Evolutionary conservation across 306 rosid species (phyloP).

Genomic region (Inga laurina): DNA sequence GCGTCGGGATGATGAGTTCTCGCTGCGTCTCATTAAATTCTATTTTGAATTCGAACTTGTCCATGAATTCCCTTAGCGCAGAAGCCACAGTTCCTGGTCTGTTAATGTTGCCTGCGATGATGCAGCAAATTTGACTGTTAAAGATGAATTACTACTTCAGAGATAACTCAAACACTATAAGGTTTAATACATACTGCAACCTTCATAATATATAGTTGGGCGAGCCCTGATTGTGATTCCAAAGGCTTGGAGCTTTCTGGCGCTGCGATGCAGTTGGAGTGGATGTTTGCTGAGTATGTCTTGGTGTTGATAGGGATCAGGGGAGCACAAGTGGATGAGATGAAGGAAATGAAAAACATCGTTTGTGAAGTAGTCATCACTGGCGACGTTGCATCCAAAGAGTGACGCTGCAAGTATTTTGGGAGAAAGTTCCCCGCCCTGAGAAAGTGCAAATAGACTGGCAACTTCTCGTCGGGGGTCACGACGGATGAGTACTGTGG

Average conservation of each 20-base stretch:
- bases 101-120: too few relatives aligned
- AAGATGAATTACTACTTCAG: too few relatives aligned
- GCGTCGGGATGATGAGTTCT: background rate
- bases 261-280: background rate
- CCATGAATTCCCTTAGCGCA: background rate
- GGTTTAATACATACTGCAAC: background rate
- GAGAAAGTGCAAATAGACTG: background rate
- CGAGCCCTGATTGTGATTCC: background rate
- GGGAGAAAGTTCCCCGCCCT: too few relatives aligned
- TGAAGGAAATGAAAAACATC: background rate
- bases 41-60: background rate
- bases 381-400: background rate
- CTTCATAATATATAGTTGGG: fast-evolving
- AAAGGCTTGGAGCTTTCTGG: background rate
- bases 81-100: background rate
- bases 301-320: background rate
- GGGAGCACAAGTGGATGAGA: background rate
- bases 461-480: too few relatives aligned
- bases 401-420: background rate
- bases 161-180: too few relatives aligned
- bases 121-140: too few relatives aligned
- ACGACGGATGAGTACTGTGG: too few relatives aligned
- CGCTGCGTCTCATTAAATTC: background rate
- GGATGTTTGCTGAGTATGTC: background rate
- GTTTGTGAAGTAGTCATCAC: too few relatives aligned